Conservation (phyloP, 768 basidiomycete genomes). For the Mycena leptocephala region DNA sequence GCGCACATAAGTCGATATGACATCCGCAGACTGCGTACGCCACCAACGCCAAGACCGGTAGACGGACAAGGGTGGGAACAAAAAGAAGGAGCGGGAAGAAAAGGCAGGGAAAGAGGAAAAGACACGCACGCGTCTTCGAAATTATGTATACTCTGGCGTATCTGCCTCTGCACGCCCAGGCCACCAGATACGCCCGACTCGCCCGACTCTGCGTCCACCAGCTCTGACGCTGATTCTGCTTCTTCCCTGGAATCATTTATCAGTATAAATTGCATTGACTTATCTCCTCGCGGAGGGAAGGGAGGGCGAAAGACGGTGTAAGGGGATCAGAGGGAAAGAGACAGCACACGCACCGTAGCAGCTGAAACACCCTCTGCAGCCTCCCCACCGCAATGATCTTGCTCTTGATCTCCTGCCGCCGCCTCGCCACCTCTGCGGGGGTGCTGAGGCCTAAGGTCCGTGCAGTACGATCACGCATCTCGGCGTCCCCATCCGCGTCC, state of each 20-base stretch:
- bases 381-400: conserved; percentile 95
- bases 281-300: not conserved
- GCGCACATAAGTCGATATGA: too few relatives aligned
- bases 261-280: not conserved
- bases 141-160: conserved; percentile 74
- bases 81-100: not conserved
- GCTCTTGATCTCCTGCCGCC: conserved; percentile 88
- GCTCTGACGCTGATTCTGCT: conserved; percentile 84
- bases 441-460: conserved; percentile 48
- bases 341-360: conserved; percentile 77
- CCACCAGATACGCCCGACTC: conserved; percentile 60
- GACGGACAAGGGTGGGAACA: too few relatives aligned
- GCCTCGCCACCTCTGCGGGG: conserved; percentile 62
- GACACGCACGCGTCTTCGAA: conserved; percentile 84
- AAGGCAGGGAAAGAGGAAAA: conserved; percentile 8
- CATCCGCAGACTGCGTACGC: too few relatives aligned
- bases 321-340: not conserved
- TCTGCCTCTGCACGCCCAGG: conserved; percentile 76
- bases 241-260: conserved; percentile 69
- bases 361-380: conserved; percentile 92
- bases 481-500: conserved; percentile 48
- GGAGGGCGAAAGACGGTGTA: not conserved
- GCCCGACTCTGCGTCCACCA: conserved; percentile 55
- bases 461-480: conserved; percentile 43
- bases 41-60: too few relatives aligned